Evolutionary conservation across 2,329 filamentous ascomycete genomes (phyloP).

Genomic region (Neofusicoccum sp.): DNA sequence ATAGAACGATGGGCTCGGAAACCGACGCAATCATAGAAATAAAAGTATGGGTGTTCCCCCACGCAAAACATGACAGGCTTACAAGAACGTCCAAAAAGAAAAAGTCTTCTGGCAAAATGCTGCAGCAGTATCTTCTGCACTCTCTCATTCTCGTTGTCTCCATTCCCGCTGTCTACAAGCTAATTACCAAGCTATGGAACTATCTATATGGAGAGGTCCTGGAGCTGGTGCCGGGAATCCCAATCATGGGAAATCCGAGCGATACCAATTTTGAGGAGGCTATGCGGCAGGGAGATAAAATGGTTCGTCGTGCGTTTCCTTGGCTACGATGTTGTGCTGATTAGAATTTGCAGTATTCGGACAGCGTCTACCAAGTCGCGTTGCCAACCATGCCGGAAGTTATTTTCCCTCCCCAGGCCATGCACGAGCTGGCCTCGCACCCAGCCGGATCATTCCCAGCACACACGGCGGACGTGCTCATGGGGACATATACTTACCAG

Average conservation of each 20-base stretch:
- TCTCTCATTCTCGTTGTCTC: no score
- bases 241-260: background rate
- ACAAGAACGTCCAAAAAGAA: no score
- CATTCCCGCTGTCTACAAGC: no score
- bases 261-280: background rate
- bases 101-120: no score
- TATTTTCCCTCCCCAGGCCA: background rate
- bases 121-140: no score
- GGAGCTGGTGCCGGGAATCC: background rate
- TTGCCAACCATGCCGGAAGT: background rate
- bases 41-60: no score
- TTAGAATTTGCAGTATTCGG: background rate
- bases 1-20: no score
- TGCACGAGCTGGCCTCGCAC: background rate
- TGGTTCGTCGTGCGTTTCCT: background rate
- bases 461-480: background rate
- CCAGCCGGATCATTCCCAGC: background rate
- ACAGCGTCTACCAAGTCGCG: background rate
- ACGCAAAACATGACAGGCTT: no score
- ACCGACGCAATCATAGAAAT: no score
- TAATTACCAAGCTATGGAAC: background rate
- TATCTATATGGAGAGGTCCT: background rate
- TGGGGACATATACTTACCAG: background rate
- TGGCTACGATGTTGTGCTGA: background rate
- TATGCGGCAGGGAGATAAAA: background rate